These are phyloP conservation scores for Oleoguttula mirabilis DNA, from an alignment of 495 filamentous ascomycete genomes.

Conservation along the genomic window DNA sequence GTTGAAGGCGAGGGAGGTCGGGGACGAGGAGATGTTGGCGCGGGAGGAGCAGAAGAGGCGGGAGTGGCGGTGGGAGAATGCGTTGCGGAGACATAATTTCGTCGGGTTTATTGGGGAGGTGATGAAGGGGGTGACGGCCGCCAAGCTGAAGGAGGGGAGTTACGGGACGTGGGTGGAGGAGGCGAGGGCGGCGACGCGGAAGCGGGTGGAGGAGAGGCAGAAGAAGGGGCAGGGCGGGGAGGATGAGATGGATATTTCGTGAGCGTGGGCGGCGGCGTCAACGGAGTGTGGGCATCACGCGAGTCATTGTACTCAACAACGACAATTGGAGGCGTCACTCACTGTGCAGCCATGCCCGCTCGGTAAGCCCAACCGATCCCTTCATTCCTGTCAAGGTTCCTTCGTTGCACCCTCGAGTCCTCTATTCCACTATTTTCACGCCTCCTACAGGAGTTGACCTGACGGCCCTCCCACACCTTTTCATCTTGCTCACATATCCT, in stretches of 20 bases:
- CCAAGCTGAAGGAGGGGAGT: conserved; percentile 53
- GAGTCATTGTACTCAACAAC: no score
- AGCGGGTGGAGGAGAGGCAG: conserved; percentile 62
- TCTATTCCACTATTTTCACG: no score
- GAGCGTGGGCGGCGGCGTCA: no score
- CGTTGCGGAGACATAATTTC: conserved; percentile 85
- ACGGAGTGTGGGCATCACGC: no score
- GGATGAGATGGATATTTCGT: conserved; percentile 25
- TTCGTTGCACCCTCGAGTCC: no score
- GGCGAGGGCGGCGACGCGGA: conserved; percentile 61
- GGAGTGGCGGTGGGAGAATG: conserved; percentile 94
- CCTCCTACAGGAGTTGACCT: no score
- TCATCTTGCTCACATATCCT: no score
- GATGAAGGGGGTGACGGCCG: conserved; percentile 65
- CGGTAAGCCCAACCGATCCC: no score
- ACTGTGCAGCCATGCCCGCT: no score
- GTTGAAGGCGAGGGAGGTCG: conserved; percentile 61
- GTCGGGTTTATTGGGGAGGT: conserved; percentile 90
- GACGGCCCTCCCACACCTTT: no score
- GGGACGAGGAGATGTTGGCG: conserved; percentile 64
- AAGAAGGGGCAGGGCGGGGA: conserved; percentile 29
- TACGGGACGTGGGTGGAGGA: conserved; percentile 73
- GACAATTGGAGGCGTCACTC: no score
- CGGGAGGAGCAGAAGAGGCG: conserved; percentile 73
- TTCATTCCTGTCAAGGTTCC: no score